Conservation (phyloP, 805 yeast genomes). For the Suhomyces emberorum region DNA sequence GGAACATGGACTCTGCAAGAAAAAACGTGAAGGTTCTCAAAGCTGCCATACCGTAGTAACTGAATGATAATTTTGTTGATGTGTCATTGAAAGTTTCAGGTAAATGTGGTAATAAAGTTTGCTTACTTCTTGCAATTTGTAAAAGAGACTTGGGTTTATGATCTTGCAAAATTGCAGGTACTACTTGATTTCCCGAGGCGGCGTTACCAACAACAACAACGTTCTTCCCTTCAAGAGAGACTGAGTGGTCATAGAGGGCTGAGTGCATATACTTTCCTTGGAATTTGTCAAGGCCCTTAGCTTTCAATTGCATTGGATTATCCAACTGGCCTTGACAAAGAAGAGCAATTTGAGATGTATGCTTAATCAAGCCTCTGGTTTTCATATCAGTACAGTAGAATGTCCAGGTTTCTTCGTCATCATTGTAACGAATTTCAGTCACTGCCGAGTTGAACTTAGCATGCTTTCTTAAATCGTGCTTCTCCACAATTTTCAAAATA, state of each 20-base stretch:
- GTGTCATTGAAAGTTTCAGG: constrained; percentile 19
- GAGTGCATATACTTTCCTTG: constrained; percentile 41
- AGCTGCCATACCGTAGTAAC: constrained; percentile 25
- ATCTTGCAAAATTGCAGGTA: constrained; percentile 33
- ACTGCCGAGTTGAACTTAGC: constrained; percentile 22
- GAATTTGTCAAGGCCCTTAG: constrained; percentile 33
- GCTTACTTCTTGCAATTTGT: constrained; percentile 35
- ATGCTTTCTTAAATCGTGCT: constrained; percentile 21
- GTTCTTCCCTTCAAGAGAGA: constrained; percentile 30
- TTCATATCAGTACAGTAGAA: constrained; percentile 22
- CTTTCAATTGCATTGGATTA: constrained; percentile 27
- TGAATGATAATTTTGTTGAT: constrained; percentile 23
- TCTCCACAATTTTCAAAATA: constrained; percentile 28
- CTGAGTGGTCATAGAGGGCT: constrained; percentile 35
- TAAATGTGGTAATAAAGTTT: constrained; percentile 38
- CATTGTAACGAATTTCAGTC: constrained; percentile 20
- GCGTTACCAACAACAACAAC: constrained; percentile 42
- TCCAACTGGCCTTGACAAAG: constrained; percentile 38
- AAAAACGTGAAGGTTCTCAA: constrained; percentile 26
- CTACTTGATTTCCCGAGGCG: constrained; percentile 39
- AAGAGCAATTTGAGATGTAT: constrained; percentile 25
- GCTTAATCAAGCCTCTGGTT: constrained; percentile 30
- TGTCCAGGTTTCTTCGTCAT: constrained; percentile 27
- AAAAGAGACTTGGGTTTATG: constrained; percentile 23
- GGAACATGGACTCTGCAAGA: constrained; percentile 34